Evolutionary conservation across 306 rosid species (phyloP).

Genomic region (Datisca glomerata): DNA sequence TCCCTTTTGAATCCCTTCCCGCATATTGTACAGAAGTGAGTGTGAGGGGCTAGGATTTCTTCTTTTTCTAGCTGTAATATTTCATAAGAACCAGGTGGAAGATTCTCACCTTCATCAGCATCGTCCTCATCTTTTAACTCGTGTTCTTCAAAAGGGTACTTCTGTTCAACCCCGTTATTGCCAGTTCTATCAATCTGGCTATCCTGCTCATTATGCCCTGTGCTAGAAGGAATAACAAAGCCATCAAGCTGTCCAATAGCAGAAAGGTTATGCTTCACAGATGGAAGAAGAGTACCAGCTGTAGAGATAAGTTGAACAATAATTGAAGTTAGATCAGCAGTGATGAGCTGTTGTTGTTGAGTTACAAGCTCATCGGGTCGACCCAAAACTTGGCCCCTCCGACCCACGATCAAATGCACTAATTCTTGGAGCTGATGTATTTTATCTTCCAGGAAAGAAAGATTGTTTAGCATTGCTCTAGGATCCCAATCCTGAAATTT

Average conservation of each 20-base stretch:
- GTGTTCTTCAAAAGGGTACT: constrained; percentile 50
- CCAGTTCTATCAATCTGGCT: background rate
- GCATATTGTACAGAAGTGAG: constrained; percentile 92
- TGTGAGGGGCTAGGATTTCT: constrained; percentile 97
- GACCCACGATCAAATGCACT: constrained; percentile 63
- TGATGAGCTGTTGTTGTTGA: constrained; percentile 85
- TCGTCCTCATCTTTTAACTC: constrained; percentile 91
- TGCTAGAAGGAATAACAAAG: constrained; percentile 27
- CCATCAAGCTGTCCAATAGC: constrained; percentile 32
- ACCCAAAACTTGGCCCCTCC: constrained; percentile 50
- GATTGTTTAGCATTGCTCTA: constrained; percentile 50
- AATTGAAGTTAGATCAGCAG: constrained; percentile 85
- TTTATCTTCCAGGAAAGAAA: constrained; percentile 74
- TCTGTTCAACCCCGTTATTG: constrained; percentile 26
- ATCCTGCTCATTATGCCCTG: constrained; percentile 21
- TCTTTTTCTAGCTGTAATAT: constrained; percentile 88
- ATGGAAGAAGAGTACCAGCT: constrained; percentile 90
- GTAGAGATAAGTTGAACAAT: constrained; percentile 84
- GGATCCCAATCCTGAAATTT: constrained; percentile 84
- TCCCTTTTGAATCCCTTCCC: constrained; percentile 99
- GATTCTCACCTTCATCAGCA: constrained; percentile 80
- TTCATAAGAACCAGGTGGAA: constrained; percentile 88
- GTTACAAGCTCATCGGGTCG: constrained; percentile 51
- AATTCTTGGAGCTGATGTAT: constrained; percentile 88
- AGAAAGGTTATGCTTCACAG: constrained; percentile 44